phyloP scores from a whole-genome alignment of 768 basidiomycete species.

The Leccinum olivaceopallidum region DNA sequence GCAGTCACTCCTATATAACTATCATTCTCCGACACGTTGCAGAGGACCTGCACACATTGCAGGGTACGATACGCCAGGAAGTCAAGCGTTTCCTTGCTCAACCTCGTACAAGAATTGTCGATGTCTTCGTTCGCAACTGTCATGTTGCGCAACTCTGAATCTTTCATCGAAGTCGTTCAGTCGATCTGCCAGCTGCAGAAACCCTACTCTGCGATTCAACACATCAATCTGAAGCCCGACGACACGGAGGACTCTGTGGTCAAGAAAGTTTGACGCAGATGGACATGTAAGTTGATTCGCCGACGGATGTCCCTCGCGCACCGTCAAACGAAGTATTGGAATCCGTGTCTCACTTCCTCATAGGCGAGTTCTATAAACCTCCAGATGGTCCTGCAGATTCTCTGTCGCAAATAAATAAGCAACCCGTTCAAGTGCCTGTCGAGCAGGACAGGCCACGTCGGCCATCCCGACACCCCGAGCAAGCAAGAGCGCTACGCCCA shows the following conservation, averaged over 20 bases:
- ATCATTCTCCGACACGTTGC: constrained; percentile 91
- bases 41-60: constrained; percentile 69
- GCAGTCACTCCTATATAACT: constrained; percentile 80
- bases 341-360: constrained; percentile 64
- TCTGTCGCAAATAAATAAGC: constrained; percentile 15
- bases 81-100: constrained; percentile 80
- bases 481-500: constrained; percentile 46
- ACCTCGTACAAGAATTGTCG: constrained; percentile 66
- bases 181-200: constrained; percentile 71
- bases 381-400: constrained; percentile 32
- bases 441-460: constrained; percentile 19
- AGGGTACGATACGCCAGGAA: constrained; percentile 77
- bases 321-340: constrained; percentile 51
- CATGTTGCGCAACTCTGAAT: constrained; percentile 70
- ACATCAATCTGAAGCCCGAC: constrained; percentile 58
- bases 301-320: constrained; percentile 23
- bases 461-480: constrained; percentile 14
- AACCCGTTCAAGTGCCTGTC: constrained; percentile 4
- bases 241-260: constrained; percentile 14
- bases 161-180: constrained; percentile 74
- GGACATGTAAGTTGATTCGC: constrained; percentile 64
- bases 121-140: constrained; percentile 73
- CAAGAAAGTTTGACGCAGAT: constrained; percentile 24
- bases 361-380: constrained; percentile 67
- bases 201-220: constrained; percentile 57